Base-by-base conservation (phyloP, 1,139 yeast species). In the Candida mesenterica region DNA sequence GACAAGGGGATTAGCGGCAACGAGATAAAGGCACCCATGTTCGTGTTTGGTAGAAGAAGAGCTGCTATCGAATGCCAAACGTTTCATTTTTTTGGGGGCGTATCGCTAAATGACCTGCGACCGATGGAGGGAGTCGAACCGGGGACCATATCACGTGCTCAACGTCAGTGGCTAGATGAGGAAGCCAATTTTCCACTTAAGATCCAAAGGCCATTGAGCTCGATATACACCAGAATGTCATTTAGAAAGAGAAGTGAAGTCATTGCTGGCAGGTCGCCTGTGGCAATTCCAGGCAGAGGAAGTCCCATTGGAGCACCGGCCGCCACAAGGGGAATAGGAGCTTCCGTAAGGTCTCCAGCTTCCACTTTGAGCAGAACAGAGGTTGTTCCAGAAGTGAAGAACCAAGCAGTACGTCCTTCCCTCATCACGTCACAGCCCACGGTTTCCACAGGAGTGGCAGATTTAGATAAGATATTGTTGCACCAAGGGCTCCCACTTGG, bases 401-500 rank as follows among this genome's bases (percentile, higher is more conserved):
- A 79, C 49, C 78, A 80, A 0, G 88, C 84, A 3, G 68, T 84
- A 1, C 71, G 81, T 43, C 95, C 97, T 0, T 89, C 96, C 0
- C 65, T 81, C 1, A 67, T 82, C 24, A 82, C 89, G 3, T 82
- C 95, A 1, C 81, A 78, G 38, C 82, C 87, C 2, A 77, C 89
- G 1, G 69, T 82, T 0, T 85, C 96, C 0, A 82, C 94, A 0
- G 96, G 96, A 3, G 72, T 82, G 15, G 55, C 69, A 4, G 92
- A 86, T 52, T 59, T 92, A 24, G 97, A 92, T 56, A 78, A 73
- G 44, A 61, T 88, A 2, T 57, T 92, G 37, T 77, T 76, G 1
- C 97, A 92, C 57, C 87, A 79, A 42, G 98, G 98, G 0, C 55
- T 90, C 12, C 97, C 97, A 1, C 50, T 87, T 13, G 96, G 96